Conservation (phyloP, 1,139 yeast species). For the Taphrina pruni region DNA sequence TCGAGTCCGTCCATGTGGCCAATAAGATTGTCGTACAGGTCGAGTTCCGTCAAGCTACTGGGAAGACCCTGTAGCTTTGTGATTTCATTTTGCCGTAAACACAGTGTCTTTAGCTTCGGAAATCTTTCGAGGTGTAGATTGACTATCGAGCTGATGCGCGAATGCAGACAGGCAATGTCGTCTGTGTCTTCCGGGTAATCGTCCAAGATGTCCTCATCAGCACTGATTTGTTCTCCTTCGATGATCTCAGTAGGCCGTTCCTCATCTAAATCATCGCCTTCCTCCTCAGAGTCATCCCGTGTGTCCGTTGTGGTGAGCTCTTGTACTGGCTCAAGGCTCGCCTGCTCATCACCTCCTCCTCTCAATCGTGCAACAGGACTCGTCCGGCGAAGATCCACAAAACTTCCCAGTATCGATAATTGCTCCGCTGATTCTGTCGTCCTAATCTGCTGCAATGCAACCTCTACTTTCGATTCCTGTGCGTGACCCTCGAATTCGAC, state of each 20-base stretch:
- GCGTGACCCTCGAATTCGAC: slow-evolving; percentile 40
- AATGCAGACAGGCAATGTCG: slow-evolving; percentile 29
- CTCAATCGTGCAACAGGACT: slow-evolving; percentile 5
- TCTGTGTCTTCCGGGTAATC: slow-evolving; percentile 35
- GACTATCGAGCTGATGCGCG: slow-evolving; percentile 29
- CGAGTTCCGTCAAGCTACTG: slow-evolving; percentile 73
- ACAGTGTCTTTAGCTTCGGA: slow-evolving; percentile 55
- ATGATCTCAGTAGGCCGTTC: slow-evolving; percentile 19
- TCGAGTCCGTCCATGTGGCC: slow-evolving; percentile 68
- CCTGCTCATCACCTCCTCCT: slow-evolving; percentile 7
- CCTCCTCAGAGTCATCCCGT: slow-evolving; percentile 8
- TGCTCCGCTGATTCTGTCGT: slow-evolving; percentile 13
- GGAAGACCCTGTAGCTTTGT: slow-evolving; percentile 72
- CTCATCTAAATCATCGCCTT: not conserved
- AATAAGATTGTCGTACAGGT: slow-evolving; percentile 88
- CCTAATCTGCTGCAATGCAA: not conserved
- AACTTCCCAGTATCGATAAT: slow-evolving; percentile 17
- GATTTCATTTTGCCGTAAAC: slow-evolving; percentile 83
- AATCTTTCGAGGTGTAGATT: slow-evolving; percentile 30
- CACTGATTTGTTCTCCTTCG: slow-evolving; percentile 31
- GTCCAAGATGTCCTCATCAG: slow-evolving; percentile 36
- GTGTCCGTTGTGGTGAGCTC: not conserved
- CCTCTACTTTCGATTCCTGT: not conserved
- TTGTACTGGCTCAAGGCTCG: not conserved
- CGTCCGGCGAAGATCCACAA: slow-evolving; percentile 9